Conservation (phyloP, 306 rosid genomes). For the Vigna nakashimae region DNA sequence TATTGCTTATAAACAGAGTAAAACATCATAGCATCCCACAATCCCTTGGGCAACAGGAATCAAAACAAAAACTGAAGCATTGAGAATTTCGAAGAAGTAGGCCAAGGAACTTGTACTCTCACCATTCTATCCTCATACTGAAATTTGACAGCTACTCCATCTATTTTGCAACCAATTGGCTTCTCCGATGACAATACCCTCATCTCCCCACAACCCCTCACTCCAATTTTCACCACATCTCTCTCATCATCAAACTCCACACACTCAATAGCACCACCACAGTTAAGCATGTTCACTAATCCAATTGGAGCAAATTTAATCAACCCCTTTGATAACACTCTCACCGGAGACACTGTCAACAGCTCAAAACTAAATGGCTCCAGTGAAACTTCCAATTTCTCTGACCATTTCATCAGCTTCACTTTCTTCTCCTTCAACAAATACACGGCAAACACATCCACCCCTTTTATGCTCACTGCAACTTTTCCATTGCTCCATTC, state of each 20-base stretch:
- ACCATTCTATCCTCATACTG: slow-evolving; percentile 58
- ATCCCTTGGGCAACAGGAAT: not conserved
- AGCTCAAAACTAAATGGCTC: slow-evolving; percentile 71
- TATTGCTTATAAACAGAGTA: not conserved
- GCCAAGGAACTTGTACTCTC: slow-evolving; percentile 59
- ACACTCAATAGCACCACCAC: slow-evolving; percentile 65
- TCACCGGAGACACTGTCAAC: slow-evolving; percentile 64
- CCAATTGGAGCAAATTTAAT: slow-evolving; percentile 74
- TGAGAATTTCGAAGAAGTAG: slow-evolving; percentile 47
- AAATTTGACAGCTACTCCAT: slow-evolving; percentile 55
- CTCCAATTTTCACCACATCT: slow-evolving; percentile 48
- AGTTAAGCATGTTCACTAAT: slow-evolving; percentile 74
- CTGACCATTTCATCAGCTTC: slow-evolving; percentile 51
- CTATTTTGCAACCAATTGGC: slow-evolving; percentile 60
- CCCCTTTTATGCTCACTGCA: slow-evolving; percentile 52
- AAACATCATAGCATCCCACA: slow-evolving; percentile 16
- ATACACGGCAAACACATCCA: slow-evolving; percentile 61
- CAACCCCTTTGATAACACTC: slow-evolving; percentile 37
- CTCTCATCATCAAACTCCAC: slow-evolving; percentile 50
- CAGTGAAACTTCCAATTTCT: slow-evolving; percentile 55
- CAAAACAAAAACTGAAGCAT: slow-evolving; percentile 62
- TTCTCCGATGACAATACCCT: slow-evolving; percentile 61
- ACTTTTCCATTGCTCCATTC: slow-evolving; percentile 65
- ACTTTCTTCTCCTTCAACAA: slow-evolving; percentile 52
- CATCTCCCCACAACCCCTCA: slow-evolving; percentile 67